Percentiles rank a stretch among this genome's conserved stretches.
Evolutionary conservation across 1,284 basidiomycete genomes (phyloP).

Genomic region (Cystobasidiaceae sp.): DNA sequence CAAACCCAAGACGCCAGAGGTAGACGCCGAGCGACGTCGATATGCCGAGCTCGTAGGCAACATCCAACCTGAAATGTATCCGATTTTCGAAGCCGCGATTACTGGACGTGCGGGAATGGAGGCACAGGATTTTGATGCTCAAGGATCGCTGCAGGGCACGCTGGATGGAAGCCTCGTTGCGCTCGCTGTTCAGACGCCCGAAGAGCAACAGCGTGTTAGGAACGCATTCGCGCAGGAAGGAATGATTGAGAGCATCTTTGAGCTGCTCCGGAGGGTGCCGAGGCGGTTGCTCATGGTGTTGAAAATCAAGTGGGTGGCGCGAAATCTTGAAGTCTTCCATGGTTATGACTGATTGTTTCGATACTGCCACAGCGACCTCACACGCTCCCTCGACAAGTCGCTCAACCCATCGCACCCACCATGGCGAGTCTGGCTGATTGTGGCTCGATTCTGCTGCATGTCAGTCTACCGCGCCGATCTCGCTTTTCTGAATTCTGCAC

Average conservation of each 20-base stretch:
- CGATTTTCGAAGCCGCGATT: constrained; percentile 75
- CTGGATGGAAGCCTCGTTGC: constrained; percentile 63
- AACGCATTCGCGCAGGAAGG: constrained; percentile 71
- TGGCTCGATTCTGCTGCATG: constrained; percentile 79
- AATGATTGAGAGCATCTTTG: constrained; percentile 72
- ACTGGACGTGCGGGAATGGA: constrained; percentile 55
- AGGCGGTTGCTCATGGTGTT: constrained; percentile 68
- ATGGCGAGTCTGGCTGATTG: constrained; percentile 82
- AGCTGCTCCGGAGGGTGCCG: constrained; percentile 72
- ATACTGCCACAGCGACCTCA: constrained; percentile 39
- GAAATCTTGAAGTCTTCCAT: too few relatives aligned
- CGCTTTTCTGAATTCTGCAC: constrained; percentile 52
- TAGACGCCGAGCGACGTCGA: constrained; percentile 63
- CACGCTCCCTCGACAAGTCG: constrained; percentile 55
- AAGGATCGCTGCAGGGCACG: constrained; percentile 43
- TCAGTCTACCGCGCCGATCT: constrained; percentile 78
- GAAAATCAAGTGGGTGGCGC: constrained; percentile 51
- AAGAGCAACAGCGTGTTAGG: constrained; percentile 70
- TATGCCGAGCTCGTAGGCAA: constrained; percentile 82
- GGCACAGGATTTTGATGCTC: constrained; percentile 31
- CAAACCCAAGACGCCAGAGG: constrained; percentile 60
- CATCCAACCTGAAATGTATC: constrained; percentile 67
- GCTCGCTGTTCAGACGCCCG: constrained; percentile 59
- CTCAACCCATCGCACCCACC: constrained; percentile 53
- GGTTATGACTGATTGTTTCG: too few relatives aligned